Evolutionary conservation across 139 green algal genomes (phyloP), one percentile per base, ranked within the genome.

Genomic region (Mesostigma viride): DNA sequence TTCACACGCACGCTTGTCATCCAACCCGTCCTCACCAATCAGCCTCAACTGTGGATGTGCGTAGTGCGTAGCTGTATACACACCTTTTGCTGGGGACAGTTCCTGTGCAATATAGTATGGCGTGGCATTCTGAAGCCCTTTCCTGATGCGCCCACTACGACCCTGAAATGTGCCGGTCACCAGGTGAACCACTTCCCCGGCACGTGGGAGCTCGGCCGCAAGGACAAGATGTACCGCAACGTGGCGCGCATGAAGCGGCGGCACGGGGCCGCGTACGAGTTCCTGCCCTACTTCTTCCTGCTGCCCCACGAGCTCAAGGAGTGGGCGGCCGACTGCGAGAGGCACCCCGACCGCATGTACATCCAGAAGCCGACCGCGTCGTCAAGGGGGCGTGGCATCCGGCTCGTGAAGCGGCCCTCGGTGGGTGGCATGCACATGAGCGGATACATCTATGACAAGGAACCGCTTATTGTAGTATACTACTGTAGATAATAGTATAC

Each of bases 171-270:
- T n/a, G n/a, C n/a, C n/a, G n/a, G n/a, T n/a, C n/a, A n/a, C n/a
- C 40, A 53, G 40, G 17, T 53, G 14, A 88, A 88, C 76, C 83
- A 88, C 71, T 89, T 86, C 33, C 81, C 81, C 24, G 83, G 81
- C 32, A 89, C 84, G 1, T 89, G 81, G 84, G 84, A 89, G 76
- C 69, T 89, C 35, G 84, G 84, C 0, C 73, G 83, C 28, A 89
- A 89, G 69, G 84, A 86, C 70, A 69, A 45, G 63, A 64, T 82
- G 47, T 76, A 74, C 61, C 46, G 59, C 17, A 79, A 74, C 71
- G 45, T 81, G 28, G 67, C 60, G 20, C 24, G 31, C 22, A 60
- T 70, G 30, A 27, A 40, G 63, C 32, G 74, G 26, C 22, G 28
- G 8, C 30, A 64, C 3, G 70, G 74, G 8, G 64, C 57, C 36